Percentiles rank a stretch among this genome's conserved stretches.
These are phyloP conservation scores for Colletotrichum zoysiae DNA, from an alignment of 2,329 filamentous ascomycete species.

Conservation along the genomic window DNA sequence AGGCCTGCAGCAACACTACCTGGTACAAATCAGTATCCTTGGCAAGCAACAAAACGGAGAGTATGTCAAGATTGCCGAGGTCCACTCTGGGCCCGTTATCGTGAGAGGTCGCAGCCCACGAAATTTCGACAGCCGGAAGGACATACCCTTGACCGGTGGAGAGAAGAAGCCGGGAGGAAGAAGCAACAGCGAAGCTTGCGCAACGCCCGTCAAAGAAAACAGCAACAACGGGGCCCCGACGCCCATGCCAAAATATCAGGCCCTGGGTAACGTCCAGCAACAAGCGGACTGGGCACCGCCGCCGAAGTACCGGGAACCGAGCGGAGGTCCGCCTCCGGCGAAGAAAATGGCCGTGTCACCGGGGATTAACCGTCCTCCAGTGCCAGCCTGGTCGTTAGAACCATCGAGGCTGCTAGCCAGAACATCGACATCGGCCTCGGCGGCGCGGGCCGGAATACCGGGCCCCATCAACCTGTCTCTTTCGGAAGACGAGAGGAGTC, in stretches of 20 bases:
- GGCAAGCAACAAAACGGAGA: conserved; percentile 79
- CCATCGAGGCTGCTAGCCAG: conserved; percentile 41
- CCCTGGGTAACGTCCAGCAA: conserved; percentile 53
- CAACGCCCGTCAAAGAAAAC: conserved; percentile 43
- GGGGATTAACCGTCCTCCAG: conserved; percentile 63
- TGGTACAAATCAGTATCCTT: conserved; percentile 86
- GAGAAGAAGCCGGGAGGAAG: conserved; percentile 63
- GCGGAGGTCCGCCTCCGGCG: conserved; percentile 59
- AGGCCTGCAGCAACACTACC: conserved; percentile 94
- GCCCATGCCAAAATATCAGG: conserved; percentile 46
- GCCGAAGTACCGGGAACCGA: conserved; percentile 52
- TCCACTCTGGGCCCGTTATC: conserved; percentile 93
- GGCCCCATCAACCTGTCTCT: conserved; percentile 66
- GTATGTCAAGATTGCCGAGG: conserved; percentile 81
- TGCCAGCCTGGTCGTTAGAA: conserved; percentile 64
- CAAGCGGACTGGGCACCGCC: conserved; percentile 61
- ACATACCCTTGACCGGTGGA: conserved; percentile 76
- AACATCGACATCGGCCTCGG: conserved; percentile 16
- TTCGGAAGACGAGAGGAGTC: conserved; percentile 71
- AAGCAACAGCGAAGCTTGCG: conserved; percentile 50
- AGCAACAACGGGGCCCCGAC: conserved; percentile 38
- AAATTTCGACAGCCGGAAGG: conserved; percentile 93
- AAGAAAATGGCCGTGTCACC: conserved; percentile 68
- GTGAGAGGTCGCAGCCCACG: conserved; percentile 92
- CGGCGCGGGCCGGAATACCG: conserved; percentile 46